Conservation (phyloP, 2,329 filamentous ascomycete species). For the Cercospora zeae-maydis region DNA sequence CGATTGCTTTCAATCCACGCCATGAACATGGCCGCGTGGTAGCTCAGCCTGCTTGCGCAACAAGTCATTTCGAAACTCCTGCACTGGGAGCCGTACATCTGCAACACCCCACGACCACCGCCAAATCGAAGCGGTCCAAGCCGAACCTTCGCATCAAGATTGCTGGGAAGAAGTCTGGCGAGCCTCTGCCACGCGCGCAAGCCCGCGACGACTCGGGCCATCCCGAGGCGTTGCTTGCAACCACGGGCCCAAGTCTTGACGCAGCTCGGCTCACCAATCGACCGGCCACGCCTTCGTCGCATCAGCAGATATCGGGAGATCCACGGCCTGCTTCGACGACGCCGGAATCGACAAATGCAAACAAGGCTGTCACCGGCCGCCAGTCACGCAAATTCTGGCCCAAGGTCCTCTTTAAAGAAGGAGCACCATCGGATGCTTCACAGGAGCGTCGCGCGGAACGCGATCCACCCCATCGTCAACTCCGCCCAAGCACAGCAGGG, state of each 20-base stretch:
- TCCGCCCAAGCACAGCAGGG: conserved; percentile 6
- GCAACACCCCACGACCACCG: not conserved
- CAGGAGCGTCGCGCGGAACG: not conserved
- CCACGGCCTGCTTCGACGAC: conserved; percentile 7
- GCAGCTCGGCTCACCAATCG: not conserved
- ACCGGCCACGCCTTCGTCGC: conserved; percentile 2
- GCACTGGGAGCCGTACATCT: not conserved
- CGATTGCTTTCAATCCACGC: conserved; percentile 4
- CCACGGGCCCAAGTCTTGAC: not conserved
- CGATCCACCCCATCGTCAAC: not conserved
- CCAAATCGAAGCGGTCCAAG: conserved; percentile 10
- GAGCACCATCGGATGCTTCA: not conserved
- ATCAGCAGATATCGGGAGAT: conserved; percentile 13
- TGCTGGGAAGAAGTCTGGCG: conserved; percentile 3
- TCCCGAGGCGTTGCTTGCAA: not conserved
- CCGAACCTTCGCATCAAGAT: conserved; percentile 23
- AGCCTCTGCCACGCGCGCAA: conserved; percentile 24
- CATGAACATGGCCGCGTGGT: not conserved
- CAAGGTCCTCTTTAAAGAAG: not conserved
- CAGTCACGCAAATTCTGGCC: conserved; percentile 3
- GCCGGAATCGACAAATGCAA: conserved; percentile 10
- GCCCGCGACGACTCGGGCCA: not conserved
- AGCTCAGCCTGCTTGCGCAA: not conserved
- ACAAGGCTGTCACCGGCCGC: conserved; percentile 2
- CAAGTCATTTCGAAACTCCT: not conserved